Conservation (phyloP, 2,329 filamentous ascomycete species). For the Penicillium palitans region DNA sequence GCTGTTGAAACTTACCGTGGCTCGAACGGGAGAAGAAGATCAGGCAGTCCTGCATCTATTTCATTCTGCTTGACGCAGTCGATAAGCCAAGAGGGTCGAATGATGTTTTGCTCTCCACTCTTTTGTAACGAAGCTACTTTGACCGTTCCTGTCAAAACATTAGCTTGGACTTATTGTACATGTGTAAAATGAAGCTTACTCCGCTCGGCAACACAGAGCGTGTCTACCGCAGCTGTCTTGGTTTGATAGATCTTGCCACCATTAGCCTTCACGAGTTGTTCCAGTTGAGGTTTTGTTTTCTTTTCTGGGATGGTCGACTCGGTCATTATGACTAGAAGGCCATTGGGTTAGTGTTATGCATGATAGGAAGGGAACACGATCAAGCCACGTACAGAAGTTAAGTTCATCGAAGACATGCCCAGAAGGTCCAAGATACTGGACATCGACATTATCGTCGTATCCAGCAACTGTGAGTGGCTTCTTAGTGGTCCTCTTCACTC, state of each 20-base stretch:
- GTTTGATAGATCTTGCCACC: slow-evolving; percentile 79
- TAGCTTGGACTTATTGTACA: slow-evolving; percentile 1
- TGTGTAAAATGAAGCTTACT: slow-evolving; percentile 40
- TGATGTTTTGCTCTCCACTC: slow-evolving; percentile 66
- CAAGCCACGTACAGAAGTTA: slow-evolving; percentile 62
- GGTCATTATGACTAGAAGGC: slow-evolving; percentile 63
- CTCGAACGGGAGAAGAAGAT: slow-evolving; percentile 65
- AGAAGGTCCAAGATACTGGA: slow-evolving; percentile 57
- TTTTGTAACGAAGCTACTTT: slow-evolving; percentile 84
- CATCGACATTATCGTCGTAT: slow-evolving; percentile 54
- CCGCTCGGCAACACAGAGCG: slow-evolving; percentile 77
- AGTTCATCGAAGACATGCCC: slow-evolving; percentile 72
- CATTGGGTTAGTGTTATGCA: slow-evolving; percentile 10
- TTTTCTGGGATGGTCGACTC: slow-evolving; percentile 70
- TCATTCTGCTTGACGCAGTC: slow-evolving; percentile 71
- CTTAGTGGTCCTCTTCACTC: slow-evolving; percentile 57
- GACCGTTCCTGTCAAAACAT: slow-evolving; percentile 54
- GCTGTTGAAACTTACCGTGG: slow-evolving; percentile 46
- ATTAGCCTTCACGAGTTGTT: slow-evolving; percentile 77
- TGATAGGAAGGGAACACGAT: background rate
- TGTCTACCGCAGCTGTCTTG: slow-evolving; percentile 60
- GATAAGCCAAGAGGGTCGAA: slow-evolving; percentile 77
- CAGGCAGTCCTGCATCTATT: slow-evolving; percentile 53
- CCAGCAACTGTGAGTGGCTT: slow-evolving; percentile 75
- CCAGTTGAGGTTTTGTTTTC: slow-evolving; percentile 75